Conservation (phyloP, 768 basidiomycete genomes). For the Termitomyces sp. region DNA sequence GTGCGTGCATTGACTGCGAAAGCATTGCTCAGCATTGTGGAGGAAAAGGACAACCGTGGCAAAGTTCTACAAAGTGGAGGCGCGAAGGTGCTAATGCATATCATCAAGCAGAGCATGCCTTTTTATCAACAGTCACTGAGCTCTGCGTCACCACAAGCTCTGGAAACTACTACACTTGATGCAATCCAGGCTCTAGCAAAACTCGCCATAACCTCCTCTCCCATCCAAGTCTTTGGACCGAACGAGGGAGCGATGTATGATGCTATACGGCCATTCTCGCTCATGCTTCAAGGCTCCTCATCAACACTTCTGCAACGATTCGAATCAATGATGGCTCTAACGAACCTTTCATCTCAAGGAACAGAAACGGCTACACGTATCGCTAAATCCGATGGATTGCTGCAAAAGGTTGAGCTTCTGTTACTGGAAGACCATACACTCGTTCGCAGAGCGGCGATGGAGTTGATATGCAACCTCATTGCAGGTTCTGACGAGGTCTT, state of each 20-base stretch:
- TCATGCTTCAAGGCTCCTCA: slow-evolving; percentile 65
- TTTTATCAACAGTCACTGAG: slow-evolving; percentile 23
- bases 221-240: slow-evolving; percentile 88
- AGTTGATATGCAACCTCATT: slow-evolving; percentile 90
- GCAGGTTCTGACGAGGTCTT: slow-evolving; percentile 75
- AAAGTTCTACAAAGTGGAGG: slow-evolving; percentile 77
- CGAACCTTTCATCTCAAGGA: slow-evolving; percentile 85
- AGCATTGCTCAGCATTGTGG: slow-evolving; percentile 66
- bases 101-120: slow-evolving; percentile 51
- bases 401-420: slow-evolving; percentile 67
- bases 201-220: slow-evolving; percentile 88
- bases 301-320: slow-evolving; percentile 81
- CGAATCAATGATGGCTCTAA: slow-evolving; percentile 94
- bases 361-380: slow-evolving; percentile 65
- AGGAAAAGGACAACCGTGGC: slow-evolving; percentile 76
- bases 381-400: slow-evolving; percentile 54
- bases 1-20: slow-evolving; percentile 58
- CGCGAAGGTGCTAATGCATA: slow-evolving; percentile 56
- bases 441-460: slow-evolving; percentile 82
- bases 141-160: slow-evolving; percentile 21
- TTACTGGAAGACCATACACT: slow-evolving; percentile 81
- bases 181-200: slow-evolving; percentile 90
- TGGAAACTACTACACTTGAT: slow-evolving; percentile 47
- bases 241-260: slow-evolving; percentile 74
- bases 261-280: slow-evolving; percentile 76